Evolutionary conservation across 495 filamentous ascomycete genomes (phyloP), one percentile per base, ranked within the genome.

Genomic region (Recurvomyces mirabilis): DNA sequence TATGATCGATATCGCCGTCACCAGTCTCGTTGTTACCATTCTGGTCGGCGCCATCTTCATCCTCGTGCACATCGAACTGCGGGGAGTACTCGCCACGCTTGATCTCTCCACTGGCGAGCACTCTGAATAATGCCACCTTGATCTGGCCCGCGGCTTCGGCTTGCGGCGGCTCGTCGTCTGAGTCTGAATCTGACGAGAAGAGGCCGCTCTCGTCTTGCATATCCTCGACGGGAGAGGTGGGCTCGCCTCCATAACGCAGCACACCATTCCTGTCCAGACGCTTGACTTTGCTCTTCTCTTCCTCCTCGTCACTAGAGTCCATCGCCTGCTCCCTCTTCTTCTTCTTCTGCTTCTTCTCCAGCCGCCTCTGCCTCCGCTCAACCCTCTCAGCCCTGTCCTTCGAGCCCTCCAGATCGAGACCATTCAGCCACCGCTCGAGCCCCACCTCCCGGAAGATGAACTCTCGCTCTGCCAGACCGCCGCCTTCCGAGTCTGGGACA

Each of bases 371-470:
- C 46, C 91, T 70, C 50, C 81, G 77, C 60, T 95, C 88, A 37
- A 94, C 82, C 60, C 84, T 86, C 52, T 87, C 91, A 2, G 85
- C 85, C 31, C 82, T 84, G 58, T 82, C 78, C 47, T 87, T 53
- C 25, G 44, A 47, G 18, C 88, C 87, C 54, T 94, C 77, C 15
- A 99, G 70, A 57, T 96, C 91, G 19, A 99, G 65, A 1, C 91
- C 87, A 53, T 94, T 94, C 5, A 99, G 73, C 85, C 93, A 95
- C 46, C 86, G 69, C 65, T 99, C 91, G 19, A 99, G 66, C 0
- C 93, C 91, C 36, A 99, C 91, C 61, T 99, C 91, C 34, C 91
- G 84, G 65, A 99, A 99, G 41, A 96, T 67, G 54, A 99, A 99
- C 57, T 99, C 91, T 46, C 89, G 76, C 68, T 99, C 91, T 35